These are phyloP conservation scores for Aspergillus japonicus DNA, from an alignment of 2,329 filamentous ascomycete genomes.

Conservation along the genomic window DNA sequence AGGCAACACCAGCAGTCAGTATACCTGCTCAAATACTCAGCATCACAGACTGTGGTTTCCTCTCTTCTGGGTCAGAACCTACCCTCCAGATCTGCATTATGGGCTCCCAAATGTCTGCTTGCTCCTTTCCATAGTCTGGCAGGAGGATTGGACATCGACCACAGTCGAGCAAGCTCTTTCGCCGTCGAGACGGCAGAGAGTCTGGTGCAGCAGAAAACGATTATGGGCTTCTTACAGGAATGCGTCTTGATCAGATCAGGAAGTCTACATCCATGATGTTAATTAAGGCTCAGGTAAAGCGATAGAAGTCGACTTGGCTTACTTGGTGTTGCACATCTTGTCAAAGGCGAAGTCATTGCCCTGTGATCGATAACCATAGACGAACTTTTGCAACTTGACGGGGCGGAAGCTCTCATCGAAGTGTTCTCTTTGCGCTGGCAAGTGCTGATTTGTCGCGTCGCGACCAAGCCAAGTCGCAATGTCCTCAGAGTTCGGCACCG, in stretches of 20 bases:
- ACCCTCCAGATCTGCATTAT: slow-evolving; percentile 62
- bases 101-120: slow-evolving; percentile 50
- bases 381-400: slow-evolving; percentile 72
- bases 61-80: slow-evolving; percentile 20
- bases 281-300: neutral
- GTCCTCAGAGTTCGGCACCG: slow-evolving; percentile 77
- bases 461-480: slow-evolving; percentile 77
- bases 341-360: slow-evolving; percentile 78
- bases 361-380: slow-evolving; percentile 66
- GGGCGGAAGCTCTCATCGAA: slow-evolving; percentile 81
- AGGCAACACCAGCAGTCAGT: slow-evolving; percentile 65
- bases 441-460: slow-evolving; percentile 56
- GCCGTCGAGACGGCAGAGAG: slow-evolving; percentile 70
- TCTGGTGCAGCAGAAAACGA: slow-evolving; percentile 80
- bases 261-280: slow-evolving; percentile 49
- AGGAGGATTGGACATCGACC: slow-evolving; percentile 51
- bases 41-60: neutral
- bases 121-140: slow-evolving; percentile 66
- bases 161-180: slow-evolving; percentile 64
- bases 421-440: slow-evolving; percentile 65
- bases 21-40: slow-evolving; percentile 37
- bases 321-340: slow-evolving; percentile 63
- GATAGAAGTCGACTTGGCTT: slow-evolving; percentile 16
- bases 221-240: slow-evolving; percentile 69
- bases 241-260: slow-evolving; percentile 66